These are phyloP conservation scores for Alternaria consortialis DNA, from an alignment of 2,329 filamentous ascomycete genomes.

Conservation along the genomic window DNA sequence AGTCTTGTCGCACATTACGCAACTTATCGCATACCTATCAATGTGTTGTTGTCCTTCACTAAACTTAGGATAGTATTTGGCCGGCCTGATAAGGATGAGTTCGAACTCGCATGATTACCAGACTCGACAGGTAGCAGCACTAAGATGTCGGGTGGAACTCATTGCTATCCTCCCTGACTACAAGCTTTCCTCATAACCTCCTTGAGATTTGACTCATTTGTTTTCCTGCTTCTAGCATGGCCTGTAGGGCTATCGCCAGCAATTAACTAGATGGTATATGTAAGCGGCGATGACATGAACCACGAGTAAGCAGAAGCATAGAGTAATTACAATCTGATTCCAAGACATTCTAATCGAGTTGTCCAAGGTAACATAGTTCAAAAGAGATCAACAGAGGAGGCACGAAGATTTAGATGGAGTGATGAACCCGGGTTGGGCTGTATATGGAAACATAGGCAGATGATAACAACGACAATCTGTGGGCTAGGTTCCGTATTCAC, in stretches of 20 bases:
- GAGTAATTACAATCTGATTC: conserved; percentile 52
- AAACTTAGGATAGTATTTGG: background rate
- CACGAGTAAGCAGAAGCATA: conserved; percentile 58
- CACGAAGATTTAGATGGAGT: background rate
- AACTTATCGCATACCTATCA: background rate
- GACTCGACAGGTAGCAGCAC: background rate
- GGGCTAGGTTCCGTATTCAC: too few relatives aligned
- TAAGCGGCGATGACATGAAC: conserved; percentile 52
- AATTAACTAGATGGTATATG: conserved; percentile 45
- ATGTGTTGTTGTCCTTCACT: background rate
- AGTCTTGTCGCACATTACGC: background rate
- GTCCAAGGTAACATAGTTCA: background rate
- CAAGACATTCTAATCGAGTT: conserved; percentile 13
- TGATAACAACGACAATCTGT: background rate
- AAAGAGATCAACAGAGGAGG: background rate
- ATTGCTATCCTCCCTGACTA: background rate
- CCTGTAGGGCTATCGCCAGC: conserved; percentile 23
- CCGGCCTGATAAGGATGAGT: background rate
- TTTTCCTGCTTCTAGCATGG: conserved; percentile 6
- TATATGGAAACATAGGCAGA: background rate
- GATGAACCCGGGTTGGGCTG: background rate
- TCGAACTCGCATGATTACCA: background rate
- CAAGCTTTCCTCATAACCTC: background rate
- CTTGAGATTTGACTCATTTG: background rate
- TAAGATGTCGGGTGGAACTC: conserved; percentile 9